Conservation (phyloP, 148 eudicot species). For the Vaccinium corymbosum region DNA sequence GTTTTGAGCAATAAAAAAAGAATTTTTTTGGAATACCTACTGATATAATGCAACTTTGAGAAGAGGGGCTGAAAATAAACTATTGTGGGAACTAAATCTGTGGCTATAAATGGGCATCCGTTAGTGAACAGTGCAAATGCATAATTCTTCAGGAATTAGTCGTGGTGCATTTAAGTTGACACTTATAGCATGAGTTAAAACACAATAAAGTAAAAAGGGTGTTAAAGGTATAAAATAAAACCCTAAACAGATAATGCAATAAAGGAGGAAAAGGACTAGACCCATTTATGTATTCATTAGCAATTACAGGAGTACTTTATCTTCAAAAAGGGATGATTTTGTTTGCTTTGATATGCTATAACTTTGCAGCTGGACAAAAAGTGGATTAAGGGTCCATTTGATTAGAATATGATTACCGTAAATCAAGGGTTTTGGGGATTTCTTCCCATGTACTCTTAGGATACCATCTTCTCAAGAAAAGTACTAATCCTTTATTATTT, state of each 20-base stretch:
- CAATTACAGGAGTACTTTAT: neutral
- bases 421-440: neutral
- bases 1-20: no score
- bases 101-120: no score
- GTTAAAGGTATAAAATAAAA: neutral
- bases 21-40: no score
- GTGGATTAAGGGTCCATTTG: slow-evolving; percentile 6
- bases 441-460: neutral
- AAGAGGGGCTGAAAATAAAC: no score
- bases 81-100: no score
- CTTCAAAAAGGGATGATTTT: neutral
- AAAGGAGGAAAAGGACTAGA: neutral
- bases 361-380: neutral
- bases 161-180: no score
- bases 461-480: neutral
- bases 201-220: no score
- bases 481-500: neutral
- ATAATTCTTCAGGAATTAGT: no score
- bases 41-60: no score
- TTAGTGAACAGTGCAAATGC: no score
- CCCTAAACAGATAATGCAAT: neutral
- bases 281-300: neutral
- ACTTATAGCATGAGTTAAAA: no score
- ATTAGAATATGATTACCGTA: neutral
- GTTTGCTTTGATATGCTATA: neutral